Evolutionary conservation across 2,329 filamentous ascomycete species (phyloP), one percentile per base, ranked within the genome.

Genomic region (Magnaporthiopsis rhizophila): DNA sequence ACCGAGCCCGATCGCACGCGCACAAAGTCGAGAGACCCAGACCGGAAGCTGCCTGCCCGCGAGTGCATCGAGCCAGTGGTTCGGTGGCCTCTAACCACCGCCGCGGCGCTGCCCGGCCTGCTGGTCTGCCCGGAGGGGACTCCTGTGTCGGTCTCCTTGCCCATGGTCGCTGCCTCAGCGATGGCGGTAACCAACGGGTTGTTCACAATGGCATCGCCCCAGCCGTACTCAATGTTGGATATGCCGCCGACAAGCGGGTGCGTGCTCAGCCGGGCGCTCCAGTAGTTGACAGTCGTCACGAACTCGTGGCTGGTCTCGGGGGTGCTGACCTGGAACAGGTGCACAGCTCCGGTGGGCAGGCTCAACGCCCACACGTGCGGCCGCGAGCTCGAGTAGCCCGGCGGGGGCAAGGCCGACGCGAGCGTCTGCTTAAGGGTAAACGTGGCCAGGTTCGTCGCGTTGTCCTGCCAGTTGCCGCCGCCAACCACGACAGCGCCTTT

Each of bases 381-480:
- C 13, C 95, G 84, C 34, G 88, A 85, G 71, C 96, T 92, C 45
- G 92, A 97, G 76, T 98, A 98, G 13, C 95, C 95, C 0, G 95
- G 94, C 0, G 92, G 85, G 11, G 95, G 95, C 18, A 99, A 84
- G 0, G 90, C 87, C 64, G 92, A 97, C 13, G 95, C 95, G 68
- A 98, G 90, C 0, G 93, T 96, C 74, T 98, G 93, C 26, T 93
- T 86, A 9, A 99, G 85, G 58, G 90, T 87, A 75, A 97, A 98
- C 26, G 89, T 89, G 70, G 91, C 93, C 12, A 97, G 81, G 68
- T 88, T 91, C 68, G 96, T 92, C 6, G 95, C 95, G 72, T 96
- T 98, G 69, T 97, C 93, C 75, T 94, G 94, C 95, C 95, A 99
- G 75, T 99, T 98, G 30, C 95, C 95, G 66, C 95, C 95, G 68